Base-by-base conservation (phyloP, 2,329 filamentous ascomycete genomes). In the Periconia sp. region DNA sequence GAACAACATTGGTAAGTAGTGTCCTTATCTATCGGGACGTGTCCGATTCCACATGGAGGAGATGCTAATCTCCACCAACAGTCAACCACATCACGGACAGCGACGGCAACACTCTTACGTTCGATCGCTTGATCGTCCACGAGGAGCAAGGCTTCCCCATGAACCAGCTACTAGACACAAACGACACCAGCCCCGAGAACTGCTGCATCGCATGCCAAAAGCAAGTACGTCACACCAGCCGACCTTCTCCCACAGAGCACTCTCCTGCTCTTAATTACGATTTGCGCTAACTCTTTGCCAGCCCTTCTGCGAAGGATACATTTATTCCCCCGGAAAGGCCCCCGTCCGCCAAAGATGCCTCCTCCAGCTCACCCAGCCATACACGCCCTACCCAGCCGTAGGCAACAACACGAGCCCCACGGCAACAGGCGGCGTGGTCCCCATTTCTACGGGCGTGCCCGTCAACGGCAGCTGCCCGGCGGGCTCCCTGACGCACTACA, bases 121-220 rank as follows among this genome's bases (percentile, higher is more conserved):
- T 65, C 40, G 49, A 61, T 35, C 53, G 58, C 16, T 41, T 65
- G 28, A 39, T 55, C 24, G 63, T 53, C 50, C 38, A 46, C 5
- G 48, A 47, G 6, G 29, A 24, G 1, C 22, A 51, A 28, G 60
- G 58, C 21, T 57, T 61, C 45, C 57, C 58, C 1, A 43, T 61
- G 13, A 41, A 44, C n/a, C 56, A 62, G 26, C 54, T 56, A 34
- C 25, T 57, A 1, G 43, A 57, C 18, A 41, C 55, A 17, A 50
- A 50, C 34, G 55, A 46, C 1, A 44, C 34, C 2, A 33, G 19
- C 15, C 42, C 45, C 2, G 23, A 40, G 6, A 49, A 50, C 32
- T 65, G 59, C 49, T 65, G 61, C 43, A 48, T 57, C 34, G 56
- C 52, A 2, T 65, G 61, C 50, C 59, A 65, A 12, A 55, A 43